Evolutionary conservation across 148 eudicot genomes (phyloP), one percentile per base, ranked within the genome.

Genomic region (Dysphania ambrosioides): DNA sequence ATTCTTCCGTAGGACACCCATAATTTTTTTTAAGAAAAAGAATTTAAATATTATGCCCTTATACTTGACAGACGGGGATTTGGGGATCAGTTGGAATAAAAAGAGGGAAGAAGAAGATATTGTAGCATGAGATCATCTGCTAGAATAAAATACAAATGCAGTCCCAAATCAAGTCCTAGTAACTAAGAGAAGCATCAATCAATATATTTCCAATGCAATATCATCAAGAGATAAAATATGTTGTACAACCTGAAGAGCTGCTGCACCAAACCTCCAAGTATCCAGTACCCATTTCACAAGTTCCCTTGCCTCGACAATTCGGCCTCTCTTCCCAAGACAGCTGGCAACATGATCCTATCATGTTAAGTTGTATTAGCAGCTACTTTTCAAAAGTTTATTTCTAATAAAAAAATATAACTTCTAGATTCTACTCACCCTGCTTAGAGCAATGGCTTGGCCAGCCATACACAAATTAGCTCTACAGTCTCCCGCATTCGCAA

Each of bases 401-500:
- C 57, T 35, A 57, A 32, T 58, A 5, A 26, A 71, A 26, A 61
- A 5, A 61, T 42, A n/a, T n/a, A n/a, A n/a, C n/a, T n/a, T n/a
- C n/a, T n/a, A 63, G 30, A 35, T 29, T 31, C 38, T 68, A 73
- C 91, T 85, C 83, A 95, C 99, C 92, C 84, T 85, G 78, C 97
- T 95, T 68, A 95, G 81, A 65, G 93, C 87, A 79, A 84, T 79
- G 65, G 91, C 83, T 66, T 74, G 60, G 23, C 93, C 88, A 73
- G 80, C 70, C 76, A 94, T 89, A 79, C 97, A 95, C 73, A 95
- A 63, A 66, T 92, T 88, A 47, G 97, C 88, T 76, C 99, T 84
- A 79, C 97, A 92, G 81, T 95, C 99, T 65, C 99, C 99, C 68
- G 89, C 96, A 88, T 92, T 95, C 70, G 97, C 99, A 73, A 95